A percentile compares a stretch with the other conserved stretches of the same genome.
These are phyloP conservation scores for Phallus indusiatus DNA, from an alignment of 768 basidiomycete species.

Conservation along the genomic window DNA sequence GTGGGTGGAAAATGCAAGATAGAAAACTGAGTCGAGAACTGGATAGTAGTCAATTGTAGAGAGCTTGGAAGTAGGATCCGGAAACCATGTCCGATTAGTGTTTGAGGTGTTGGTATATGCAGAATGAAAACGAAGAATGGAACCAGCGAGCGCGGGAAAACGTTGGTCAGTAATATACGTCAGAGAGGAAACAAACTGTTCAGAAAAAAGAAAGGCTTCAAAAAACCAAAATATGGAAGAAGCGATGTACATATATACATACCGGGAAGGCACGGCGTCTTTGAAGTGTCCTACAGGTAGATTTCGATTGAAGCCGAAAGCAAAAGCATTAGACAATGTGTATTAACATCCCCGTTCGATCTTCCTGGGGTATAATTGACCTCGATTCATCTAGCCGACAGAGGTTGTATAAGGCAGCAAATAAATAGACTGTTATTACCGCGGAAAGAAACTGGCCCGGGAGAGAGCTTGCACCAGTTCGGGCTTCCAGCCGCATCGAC, in stretches of 20 bases:
- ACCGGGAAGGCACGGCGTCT: neutral
- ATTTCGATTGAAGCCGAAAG: neutral
- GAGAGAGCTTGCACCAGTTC: conserved; percentile 71
- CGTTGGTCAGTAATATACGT: neutral
- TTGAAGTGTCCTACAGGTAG: neutral
- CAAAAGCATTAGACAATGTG: no score
- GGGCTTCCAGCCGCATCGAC: conserved; percentile 73
- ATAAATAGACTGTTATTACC: conserved; percentile 15
- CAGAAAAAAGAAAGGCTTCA: neutral
- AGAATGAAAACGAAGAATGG: neutral
- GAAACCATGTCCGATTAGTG: neutral
- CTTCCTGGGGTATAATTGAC: neutral
- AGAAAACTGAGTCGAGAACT: neutral
- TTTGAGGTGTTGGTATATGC: neutral
- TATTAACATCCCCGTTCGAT: neutral
- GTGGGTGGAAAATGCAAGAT: neutral
- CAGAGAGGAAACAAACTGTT: neutral
- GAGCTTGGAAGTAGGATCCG: neutral
- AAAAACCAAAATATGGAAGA: neutral
- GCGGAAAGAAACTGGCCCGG: conserved; percentile 59
- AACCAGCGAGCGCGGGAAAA: neutral
- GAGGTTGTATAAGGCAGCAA: neutral
- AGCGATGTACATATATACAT: neutral
- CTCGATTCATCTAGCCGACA: neutral
- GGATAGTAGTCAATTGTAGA: neutral